Conservation (phyloP, 2,329 filamentous ascomycete genomes). For the Claviceps spartinae region DNA sequence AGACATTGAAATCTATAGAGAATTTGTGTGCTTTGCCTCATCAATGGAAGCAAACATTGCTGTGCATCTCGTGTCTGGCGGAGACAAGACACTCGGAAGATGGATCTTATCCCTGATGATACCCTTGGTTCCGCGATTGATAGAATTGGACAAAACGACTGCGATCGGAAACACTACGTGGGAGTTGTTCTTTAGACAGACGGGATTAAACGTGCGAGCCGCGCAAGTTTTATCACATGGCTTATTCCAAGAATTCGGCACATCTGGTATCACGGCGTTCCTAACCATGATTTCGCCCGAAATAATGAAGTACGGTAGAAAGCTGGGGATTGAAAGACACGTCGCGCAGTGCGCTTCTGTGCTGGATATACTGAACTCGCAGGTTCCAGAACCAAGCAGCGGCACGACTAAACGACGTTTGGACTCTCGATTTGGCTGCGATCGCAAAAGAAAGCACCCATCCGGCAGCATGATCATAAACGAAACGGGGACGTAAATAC, state of each 20-base stretch:
- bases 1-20: slow-evolving; percentile 31
- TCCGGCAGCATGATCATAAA: not conserved
- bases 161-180: slow-evolving; percentile 27
- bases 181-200: slow-evolving; percentile 21
- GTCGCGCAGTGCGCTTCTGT: slow-evolving; percentile 5
- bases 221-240: slow-evolving; percentile 19
- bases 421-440: too few species aligned
- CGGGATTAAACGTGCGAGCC: slow-evolving; percentile 24
- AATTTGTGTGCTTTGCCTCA: slow-evolving; percentile 36
- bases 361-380: not conserved
- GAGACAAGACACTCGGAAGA: slow-evolving; percentile 31
- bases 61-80: slow-evolving; percentile 36
- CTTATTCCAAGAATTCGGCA: slow-evolving; percentile 14
- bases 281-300: slow-evolving; percentile 16
- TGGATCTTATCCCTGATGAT: slow-evolving; percentile 43
- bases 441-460: too few species aligned
- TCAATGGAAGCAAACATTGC: slow-evolving; percentile 25
- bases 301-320: slow-evolving; percentile 11
- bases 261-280: slow-evolving; percentile 18
- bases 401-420: too few species aligned
- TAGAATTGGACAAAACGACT: slow-evolving; percentile 19
- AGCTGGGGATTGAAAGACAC: slow-evolving; percentile 15
- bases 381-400: not conserved
- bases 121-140: slow-evolving; percentile 22
- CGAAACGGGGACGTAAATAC: too few species aligned